These are phyloP conservation scores for Aspergillus sp. DNA, from an alignment of 2,329 filamentous ascomycete genomes.

Conservation along the genomic window DNA sequence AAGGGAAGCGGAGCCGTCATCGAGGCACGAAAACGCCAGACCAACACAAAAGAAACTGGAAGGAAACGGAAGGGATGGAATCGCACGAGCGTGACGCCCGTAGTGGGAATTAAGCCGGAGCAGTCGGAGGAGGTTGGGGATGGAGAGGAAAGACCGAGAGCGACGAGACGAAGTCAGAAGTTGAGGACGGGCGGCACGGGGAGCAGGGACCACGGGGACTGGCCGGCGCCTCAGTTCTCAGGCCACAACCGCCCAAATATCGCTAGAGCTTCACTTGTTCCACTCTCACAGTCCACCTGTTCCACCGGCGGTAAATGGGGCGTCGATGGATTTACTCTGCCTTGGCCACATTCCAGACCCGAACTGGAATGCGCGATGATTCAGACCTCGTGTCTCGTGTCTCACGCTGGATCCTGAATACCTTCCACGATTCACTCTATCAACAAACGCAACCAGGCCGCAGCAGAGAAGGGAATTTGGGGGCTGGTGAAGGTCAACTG, in stretches of 20 bases:
- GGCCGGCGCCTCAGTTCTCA: constrained; percentile 14
- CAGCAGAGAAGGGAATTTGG: not conserved
- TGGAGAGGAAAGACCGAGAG: constrained; percentile 10
- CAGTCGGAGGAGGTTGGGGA: constrained; percentile 9
- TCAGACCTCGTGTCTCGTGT: not conserved
- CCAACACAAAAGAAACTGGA: constrained; percentile 27
- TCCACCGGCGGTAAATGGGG: not conserved
- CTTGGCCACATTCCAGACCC: not conserved
- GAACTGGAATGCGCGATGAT: not conserved
- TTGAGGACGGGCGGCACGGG: constrained; percentile 10
- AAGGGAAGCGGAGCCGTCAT: constrained; percentile 17
- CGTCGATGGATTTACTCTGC: not conserved
- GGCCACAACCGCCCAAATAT: constrained; percentile 3
- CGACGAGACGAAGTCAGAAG: constrained; percentile 14
- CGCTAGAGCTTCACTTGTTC: not conserved
- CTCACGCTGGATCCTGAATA: not conserved
- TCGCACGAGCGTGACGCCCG: constrained; percentile 22
- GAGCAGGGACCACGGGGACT: not conserved
- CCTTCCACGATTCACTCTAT: not conserved
- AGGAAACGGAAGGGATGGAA: constrained; percentile 19
- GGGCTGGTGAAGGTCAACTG: constrained; percentile 3
- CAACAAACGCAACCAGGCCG: not conserved
- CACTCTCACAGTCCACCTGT: not conserved
- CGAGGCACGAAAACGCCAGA: constrained; percentile 27
- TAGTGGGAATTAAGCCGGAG: constrained; percentile 12